Evolutionary conservation across 2,329 filamentous ascomycete species (phyloP).

Genomic region (Scedosporium minutisporum): DNA sequence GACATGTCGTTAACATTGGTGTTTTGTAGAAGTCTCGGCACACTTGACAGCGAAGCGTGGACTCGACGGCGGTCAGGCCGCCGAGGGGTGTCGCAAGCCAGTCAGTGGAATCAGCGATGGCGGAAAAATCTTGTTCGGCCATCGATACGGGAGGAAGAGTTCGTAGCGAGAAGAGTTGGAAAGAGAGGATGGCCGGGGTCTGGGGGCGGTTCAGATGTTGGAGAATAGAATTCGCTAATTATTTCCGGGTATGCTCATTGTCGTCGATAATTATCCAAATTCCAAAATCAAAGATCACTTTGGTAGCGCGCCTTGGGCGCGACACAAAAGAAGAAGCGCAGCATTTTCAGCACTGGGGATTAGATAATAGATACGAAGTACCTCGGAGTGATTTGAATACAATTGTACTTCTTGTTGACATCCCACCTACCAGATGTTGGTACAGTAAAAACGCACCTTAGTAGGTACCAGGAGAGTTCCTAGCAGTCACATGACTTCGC

Average conservation of each 20-base stretch:
- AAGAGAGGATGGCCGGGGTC: not conserved
- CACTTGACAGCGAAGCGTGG: conserved; percentile 83
- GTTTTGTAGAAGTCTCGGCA: conserved; percentile 97
- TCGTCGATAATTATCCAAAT: too few species aligned
- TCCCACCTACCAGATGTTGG: not conserved
- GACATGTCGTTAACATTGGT: conserved; percentile 90
- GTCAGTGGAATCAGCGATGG: conserved; percentile 71
- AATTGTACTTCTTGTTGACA: too few species aligned
- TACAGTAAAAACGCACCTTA: not conserved
- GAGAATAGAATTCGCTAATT: not conserved
- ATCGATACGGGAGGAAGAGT: conserved; percentile 12
- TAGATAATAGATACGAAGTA: too few species aligned
- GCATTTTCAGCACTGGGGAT: too few species aligned
- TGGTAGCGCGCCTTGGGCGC: too few species aligned
- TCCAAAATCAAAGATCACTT: too few species aligned
- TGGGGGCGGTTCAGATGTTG: not conserved
- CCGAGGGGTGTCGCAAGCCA: conserved; percentile 66
- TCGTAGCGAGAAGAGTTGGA: not conserved
- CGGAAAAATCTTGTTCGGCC: conserved; percentile 24
- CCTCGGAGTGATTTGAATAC: too few species aligned
- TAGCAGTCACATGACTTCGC: not conserved
- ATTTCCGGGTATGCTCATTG: too few species aligned
- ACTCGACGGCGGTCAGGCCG: conserved; percentile 62
- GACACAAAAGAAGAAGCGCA: too few species aligned
- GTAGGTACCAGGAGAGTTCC: not conserved